Conservation (phyloP, 2,329 filamentous ascomycete species). For the Nemania diffusa region DNA sequence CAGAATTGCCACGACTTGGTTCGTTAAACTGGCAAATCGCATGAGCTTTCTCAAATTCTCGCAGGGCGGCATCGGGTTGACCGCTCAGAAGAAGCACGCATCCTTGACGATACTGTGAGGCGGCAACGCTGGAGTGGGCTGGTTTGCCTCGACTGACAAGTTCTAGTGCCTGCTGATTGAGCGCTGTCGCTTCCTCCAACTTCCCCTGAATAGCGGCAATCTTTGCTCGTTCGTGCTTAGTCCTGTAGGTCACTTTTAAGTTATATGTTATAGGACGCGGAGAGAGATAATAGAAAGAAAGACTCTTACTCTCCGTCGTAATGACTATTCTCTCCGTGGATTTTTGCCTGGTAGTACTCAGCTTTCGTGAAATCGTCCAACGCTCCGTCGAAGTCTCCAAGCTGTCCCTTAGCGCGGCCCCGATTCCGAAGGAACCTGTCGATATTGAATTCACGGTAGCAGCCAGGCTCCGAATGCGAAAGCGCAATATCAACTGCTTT, state of each 20-base stretch:
- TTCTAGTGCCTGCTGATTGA: not conserved
- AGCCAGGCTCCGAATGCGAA: not conserved
- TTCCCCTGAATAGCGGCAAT: not conserved
- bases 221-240: conserved; percentile 3
- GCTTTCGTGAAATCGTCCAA: conserved; percentile 3
- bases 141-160: not conserved
- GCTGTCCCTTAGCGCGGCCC: conserved; percentile 1
- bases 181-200: not conserved
- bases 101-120: not conserved
- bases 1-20: not conserved
- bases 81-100: conserved; percentile 6
- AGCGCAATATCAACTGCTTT: not conserved
- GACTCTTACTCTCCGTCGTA: conserved; percentile 2
- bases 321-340: conserved; percentile 3
- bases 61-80: not conserved
- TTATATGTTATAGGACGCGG: not conserved
- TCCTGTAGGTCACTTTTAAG: not conserved
- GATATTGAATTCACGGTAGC: conserved; percentile 1
- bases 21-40: not conserved
- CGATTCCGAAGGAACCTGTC: conserved; percentile 8
- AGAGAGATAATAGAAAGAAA: not conserved
- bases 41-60: conserved; percentile 2
- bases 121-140: not conserved
- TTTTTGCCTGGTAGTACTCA: not conserved
- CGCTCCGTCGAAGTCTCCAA: not conserved